Base-by-base conservation (phyloP, 352 stramenopile species). In the Globisporangium barbulae region DNA sequence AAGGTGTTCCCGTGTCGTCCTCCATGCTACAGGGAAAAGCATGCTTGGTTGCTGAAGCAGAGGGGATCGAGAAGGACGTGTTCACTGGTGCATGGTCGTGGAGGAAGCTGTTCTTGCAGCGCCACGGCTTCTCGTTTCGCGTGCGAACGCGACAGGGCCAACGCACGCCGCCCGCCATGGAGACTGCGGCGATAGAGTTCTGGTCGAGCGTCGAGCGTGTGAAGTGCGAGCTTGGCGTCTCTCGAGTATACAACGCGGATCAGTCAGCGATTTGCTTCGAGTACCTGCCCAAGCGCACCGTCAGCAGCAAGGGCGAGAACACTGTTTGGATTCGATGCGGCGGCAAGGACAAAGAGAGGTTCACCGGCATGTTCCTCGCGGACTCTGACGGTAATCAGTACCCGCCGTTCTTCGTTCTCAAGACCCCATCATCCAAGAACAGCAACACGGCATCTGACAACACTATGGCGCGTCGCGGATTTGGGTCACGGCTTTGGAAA, bases 311-410 rank as follows among this genome's bases (percentile, higher is more conserved):
- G 10, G 31, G 53, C 0, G 53, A 59, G 33, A 47, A 49, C 19
- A 59, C 35, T 10, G 12, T 33, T 9, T 49, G 33, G 31, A 7
- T 48, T 17, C 19, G 53, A 12, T 59, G 35, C 35, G 21, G 31
- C 10, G 53, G 53, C 8, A 59, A 35, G 53, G 53, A 59, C 0
- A 31, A 52, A 30, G 45, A 50, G n/a, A 9, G 31, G 15, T 59
- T 59, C 12, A 48, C 53, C 2, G 53, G 35, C 5, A 59, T 59
- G 53, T 48, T 49, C n/a, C n/a, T 47, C n/a, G 53, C 31, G 3
- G 53, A 59, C 33, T 48, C 31, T 5, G n/a, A 47, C 0, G 53
- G 33, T 5, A 59, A 31, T 19, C 53, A 59, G 31, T 59, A 48
- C 53, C 7, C 53, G 9, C 33, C 35, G 6, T 59, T 47, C 19